Conservation (phyloP, 225 moss, liverwort and hornwort species). For the Marchantia paleacea region DNA sequence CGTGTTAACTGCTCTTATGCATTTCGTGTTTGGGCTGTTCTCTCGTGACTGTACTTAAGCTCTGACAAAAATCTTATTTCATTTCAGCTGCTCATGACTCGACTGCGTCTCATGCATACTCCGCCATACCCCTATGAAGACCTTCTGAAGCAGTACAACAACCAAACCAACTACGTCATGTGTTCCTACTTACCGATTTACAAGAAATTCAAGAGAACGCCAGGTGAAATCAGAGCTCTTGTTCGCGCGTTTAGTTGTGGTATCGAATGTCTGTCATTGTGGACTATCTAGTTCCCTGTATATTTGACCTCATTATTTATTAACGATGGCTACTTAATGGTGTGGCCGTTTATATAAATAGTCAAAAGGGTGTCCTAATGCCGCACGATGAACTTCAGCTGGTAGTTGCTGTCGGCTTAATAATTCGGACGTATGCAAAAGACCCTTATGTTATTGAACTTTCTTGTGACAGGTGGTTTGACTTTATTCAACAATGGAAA, state of each 20-base stretch:
- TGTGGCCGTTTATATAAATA: too few relatives aligned
- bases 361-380: too few relatives aligned
- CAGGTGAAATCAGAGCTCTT: conserved; percentile 37
- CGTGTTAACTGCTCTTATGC: neutral
- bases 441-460: too few relatives aligned
- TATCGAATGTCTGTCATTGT: too few relatives aligned
- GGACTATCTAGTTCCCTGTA: too few relatives aligned
- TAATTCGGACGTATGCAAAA: too few relatives aligned
- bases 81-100: conserved; percentile 68
- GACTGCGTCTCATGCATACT: conserved; percentile 56
- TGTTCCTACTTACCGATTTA: conserved; percentile 75
- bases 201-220: conserved; percentile 45
- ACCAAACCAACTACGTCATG: conserved; percentile 66
- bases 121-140: conserved; percentile 68
- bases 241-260: neutral
- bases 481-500: conserved; percentile 56
- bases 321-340: too few relatives aligned
- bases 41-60: neutral
- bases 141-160: conserved; percentile 52
- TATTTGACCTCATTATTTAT: too few relatives aligned
- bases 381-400: too few relatives aligned
- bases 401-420: too few relatives aligned
- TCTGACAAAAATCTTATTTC: neutral
- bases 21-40: neutral
- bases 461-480: conserved; percentile 55